phyloP scores from a whole-genome alignment of 768 basidiomycete genomes.

The Calvatia gigantea region DNA sequence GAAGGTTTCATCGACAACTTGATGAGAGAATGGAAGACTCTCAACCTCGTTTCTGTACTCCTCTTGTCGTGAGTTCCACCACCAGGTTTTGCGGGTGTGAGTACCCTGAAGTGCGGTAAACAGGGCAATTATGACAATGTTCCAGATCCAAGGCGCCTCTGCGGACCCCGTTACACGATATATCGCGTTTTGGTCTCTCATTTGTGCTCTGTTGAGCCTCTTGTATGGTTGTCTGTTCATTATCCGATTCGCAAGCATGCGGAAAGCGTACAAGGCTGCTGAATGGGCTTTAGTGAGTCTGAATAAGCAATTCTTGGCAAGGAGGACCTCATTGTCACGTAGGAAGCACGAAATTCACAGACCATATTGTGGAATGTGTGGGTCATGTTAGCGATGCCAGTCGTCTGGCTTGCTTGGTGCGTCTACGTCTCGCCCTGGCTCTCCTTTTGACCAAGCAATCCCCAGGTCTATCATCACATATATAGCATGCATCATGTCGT shows the following conservation, averaged over 20 bases:
- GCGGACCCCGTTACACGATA: slow-evolving; percentile 51
- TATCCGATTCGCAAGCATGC: slow-evolving; percentile 11
- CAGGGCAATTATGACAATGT: slow-evolving; percentile 28
- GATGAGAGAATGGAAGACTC: slow-evolving; percentile 27
- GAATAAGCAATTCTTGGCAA: not conserved
- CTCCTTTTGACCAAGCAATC: not conserved
- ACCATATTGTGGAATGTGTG: slow-evolving; percentile 55
- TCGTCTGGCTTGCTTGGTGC: slow-evolving; percentile 58
- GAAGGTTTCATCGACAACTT: slow-evolving; percentile 25
- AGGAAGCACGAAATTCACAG: slow-evolving; percentile 46
- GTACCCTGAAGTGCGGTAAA: not conserved
- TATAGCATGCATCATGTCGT: slow-evolving; percentile 51
- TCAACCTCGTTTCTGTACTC: slow-evolving; percentile 26
- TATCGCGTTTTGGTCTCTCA: slow-evolving; percentile 49
- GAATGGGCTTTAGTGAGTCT: slow-evolving; percentile 52
- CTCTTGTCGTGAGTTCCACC: slow-evolving; percentile 12
- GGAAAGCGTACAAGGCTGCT: slow-evolving; percentile 49
- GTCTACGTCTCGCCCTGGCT: not conserved
- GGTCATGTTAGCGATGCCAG: slow-evolving; percentile 60
- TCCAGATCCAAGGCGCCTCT: slow-evolving; percentile 34
- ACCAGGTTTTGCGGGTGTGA: no score
- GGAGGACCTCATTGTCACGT: not conserved
- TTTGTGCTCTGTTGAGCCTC: slow-evolving; percentile 17
- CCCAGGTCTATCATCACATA: slow-evolving; percentile 19
- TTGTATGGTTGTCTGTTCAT: slow-evolving; percentile 10